Base-by-base conservation (phyloP, 129 eudicot genomes). In the Escallonia herrerae region DNA sequence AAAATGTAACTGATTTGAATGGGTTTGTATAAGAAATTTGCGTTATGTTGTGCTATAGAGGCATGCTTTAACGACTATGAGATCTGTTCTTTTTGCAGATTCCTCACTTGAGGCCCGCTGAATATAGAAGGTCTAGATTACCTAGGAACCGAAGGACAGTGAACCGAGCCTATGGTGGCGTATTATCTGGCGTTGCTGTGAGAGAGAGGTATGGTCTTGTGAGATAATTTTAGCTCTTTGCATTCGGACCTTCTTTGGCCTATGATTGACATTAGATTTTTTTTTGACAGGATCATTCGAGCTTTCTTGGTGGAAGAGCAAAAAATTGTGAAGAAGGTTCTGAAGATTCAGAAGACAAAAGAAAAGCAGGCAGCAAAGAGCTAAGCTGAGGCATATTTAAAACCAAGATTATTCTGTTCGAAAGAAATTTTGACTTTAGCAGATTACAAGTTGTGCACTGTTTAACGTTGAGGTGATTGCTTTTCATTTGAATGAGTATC, bases 241-340 rank as follows among this genome's bases (percentile, higher is more conserved):
- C 40, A 50, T 37, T 37, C 5, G 2, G 68, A 0, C 12, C 9
- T 49, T 49, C 12, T 6, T 49, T 59, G 63, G 46, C 45, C 46
- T 42, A 10, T 60, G 13, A 42, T 3, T 11, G 13, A 46, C 8
- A 38, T 39, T 46, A 9, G 44, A 58, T 5, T 44, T 60, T n/a
- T n/a, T 51, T 47, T 59, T 74, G 54, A 44, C 77, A 86, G 93
- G 76, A 86, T 86, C 72, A 86, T 86, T 46, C 79, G 93, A 64
- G 93, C 93, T 8, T 86, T 86, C 72, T 72, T 86, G 82, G 80
- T 86, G 15, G 94, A 82, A 72, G 89, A 86, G 75, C 90, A 84
- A 76, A 86, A 86, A 86, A 86, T 86, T 61, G 94, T 86, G 73
- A 86, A 86, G 80, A 82, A 86, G 80, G 94, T 86, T 53, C 50